A percentile compares a stretch with the other conserved stretches of the same genome.
These are phyloP conservation scores for Canna indica DNA, from an alignment of 176 grass and related monocot species.

Conservation along the genomic window DNA sequence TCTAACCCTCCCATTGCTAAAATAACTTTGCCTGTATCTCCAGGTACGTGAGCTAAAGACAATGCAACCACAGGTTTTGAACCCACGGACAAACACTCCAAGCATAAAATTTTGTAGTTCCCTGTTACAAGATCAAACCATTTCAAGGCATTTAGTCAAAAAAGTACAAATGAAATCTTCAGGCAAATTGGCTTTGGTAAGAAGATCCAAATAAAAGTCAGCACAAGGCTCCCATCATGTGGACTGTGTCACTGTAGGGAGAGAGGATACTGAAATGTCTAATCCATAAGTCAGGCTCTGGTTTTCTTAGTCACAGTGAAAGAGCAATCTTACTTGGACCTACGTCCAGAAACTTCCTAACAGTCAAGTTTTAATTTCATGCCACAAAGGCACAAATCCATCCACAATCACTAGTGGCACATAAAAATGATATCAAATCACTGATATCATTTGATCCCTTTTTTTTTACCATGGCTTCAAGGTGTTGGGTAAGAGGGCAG, in stretches of 20 bases:
- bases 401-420: neutral
- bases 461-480: neutral
- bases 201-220: neutral
- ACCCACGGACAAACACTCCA: slow-evolving; percentile 66
- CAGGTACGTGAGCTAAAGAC: slow-evolving; percentile 58
- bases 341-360: neutral
- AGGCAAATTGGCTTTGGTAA: neutral
- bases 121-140: slow-evolving; percentile 31
- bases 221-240: neutral
- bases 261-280: too few species aligned
- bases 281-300: too few species aligned
- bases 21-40: slow-evolving; percentile 36
- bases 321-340: neutral
- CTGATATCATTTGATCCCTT: neutral
- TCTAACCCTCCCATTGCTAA: slow-evolving; percentile 97
- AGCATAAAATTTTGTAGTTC: slow-evolving; percentile 52
- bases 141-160: neutral
- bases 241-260: neutral
- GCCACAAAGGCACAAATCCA: too few species aligned
- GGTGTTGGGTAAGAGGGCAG: neutral
- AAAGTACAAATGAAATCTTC: neutral
- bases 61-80: slow-evolving; percentile 93
- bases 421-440: neutral
- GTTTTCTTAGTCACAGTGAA: neutral
- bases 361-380: neutral